A percentile compares a stretch with the other conserved stretches of the same genome.
Evolutionary conservation across 371 early-diverging fungal genomes (phyloP).

Genomic region (Mucor ambiguus): DNA sequence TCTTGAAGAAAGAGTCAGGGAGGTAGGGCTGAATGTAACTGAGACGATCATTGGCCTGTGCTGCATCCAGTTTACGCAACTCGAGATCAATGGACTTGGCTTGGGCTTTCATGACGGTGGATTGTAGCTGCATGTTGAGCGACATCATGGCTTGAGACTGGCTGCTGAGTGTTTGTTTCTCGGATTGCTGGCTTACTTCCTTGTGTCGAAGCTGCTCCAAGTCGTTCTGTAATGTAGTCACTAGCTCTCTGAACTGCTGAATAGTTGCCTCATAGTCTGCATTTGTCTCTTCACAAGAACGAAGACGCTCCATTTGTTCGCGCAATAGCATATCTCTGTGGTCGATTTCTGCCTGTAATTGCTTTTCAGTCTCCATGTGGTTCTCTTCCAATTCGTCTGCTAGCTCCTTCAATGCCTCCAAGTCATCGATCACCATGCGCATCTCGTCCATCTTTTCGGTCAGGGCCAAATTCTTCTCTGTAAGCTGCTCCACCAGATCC

Average conservation of each 20-base stretch:
- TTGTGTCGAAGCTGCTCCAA: conserved; percentile 68
- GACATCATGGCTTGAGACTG: conserved; percentile 87
- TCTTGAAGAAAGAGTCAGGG: conserved; percentile 81
- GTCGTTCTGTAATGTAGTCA: conserved; percentile 74
- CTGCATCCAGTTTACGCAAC: conserved; percentile 81
- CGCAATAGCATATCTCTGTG: conserved; percentile 70
- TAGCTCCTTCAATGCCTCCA: conserved; percentile 88
- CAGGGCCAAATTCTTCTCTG: conserved; percentile 78
- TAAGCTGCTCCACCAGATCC: conserved; percentile 78
- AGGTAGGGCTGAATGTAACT: conserved; percentile 73
- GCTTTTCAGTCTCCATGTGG: conserved; percentile 85
- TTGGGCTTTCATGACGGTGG: conserved; percentile 81
- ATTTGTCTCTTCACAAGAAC: conserved; percentile 74
- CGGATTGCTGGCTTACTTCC: conserved; percentile 57
- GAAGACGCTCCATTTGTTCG: conserved; percentile 63
- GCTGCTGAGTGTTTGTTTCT: conserved; percentile 56
- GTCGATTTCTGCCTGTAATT: conserved; percentile 84
- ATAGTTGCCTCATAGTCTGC: conserved; percentile 88
- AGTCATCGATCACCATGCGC: conserved; percentile 76
- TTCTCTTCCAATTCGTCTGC: conserved; percentile 93
- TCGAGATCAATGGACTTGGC: conserved; percentile 91
- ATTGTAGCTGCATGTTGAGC: conserved; percentile 81
- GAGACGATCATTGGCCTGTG: conserved; percentile 80
- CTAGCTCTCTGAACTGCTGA: conserved; percentile 85
- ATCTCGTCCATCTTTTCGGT: conserved; percentile 80